These are phyloP conservation scores for Erodium maritimum DNA, from an alignment of 345 rosid species.

Conservation along the genomic window DNA sequence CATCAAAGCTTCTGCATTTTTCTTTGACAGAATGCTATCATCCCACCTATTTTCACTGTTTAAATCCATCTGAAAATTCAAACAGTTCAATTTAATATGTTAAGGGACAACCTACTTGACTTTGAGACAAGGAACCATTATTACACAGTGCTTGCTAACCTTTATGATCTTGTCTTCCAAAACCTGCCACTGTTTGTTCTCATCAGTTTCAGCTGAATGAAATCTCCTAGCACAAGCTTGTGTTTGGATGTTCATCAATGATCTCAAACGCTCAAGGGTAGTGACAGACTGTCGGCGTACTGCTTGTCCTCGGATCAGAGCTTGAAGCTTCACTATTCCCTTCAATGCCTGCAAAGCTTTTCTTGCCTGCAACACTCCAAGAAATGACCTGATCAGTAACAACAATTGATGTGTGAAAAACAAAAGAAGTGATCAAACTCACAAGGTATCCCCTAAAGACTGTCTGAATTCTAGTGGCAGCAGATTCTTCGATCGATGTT, in stretches of 20 bases:
- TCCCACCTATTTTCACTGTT: slow-evolving; percentile 70
- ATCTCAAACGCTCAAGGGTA: slow-evolving; percentile 71
- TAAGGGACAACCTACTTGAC: neutral
- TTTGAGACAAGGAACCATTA: neutral
- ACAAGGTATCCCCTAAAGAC: slow-evolving; percentile 75
- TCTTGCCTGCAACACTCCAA: slow-evolving; percentile 43
- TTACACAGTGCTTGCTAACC: slow-evolving; percentile 17
- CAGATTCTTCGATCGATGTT: slow-evolving; percentile 9
- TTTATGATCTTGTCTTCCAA: slow-evolving; percentile 44
- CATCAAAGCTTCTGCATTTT: slow-evolving; percentile 51
- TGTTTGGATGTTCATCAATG: slow-evolving; percentile 69
- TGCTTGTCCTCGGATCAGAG: slow-evolving; percentile 63
- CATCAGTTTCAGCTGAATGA: slow-evolving; percentile 26
- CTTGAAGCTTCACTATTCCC: slow-evolving; percentile 91
- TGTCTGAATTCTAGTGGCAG: slow-evolving; percentile 60
- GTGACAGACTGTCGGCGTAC: slow-evolving; percentile 75
- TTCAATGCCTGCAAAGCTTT: slow-evolving; percentile 80
- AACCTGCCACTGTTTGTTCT: slow-evolving; percentile 29
- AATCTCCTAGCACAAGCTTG: slow-evolving; percentile 47
- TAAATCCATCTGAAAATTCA: slow-evolving; percentile 44
- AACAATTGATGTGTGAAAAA: no score
- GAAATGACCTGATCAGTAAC: neutral
- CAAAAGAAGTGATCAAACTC: slow-evolving; percentile 17
- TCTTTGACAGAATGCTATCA: slow-evolving; percentile 66
- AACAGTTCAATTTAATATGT: neutral